These are phyloP conservation scores for Lecanosticta acicola DNA, from an alignment of 2,329 filamentous ascomycete species.

Conservation along the genomic window DNA sequence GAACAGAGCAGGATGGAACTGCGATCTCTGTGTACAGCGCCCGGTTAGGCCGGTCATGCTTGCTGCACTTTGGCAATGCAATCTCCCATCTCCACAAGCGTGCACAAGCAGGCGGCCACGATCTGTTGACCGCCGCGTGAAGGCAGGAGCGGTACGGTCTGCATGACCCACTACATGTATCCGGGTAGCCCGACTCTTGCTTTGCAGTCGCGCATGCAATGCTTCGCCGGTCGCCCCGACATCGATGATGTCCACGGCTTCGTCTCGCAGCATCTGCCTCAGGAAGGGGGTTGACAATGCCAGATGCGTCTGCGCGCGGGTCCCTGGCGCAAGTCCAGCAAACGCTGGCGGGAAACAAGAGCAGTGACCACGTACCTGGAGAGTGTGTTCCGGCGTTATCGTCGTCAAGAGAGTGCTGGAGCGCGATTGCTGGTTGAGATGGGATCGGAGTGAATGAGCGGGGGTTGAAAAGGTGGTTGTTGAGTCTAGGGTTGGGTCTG, in stretches of 20 bases:
- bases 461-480: not conserved
- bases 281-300: not conserved
- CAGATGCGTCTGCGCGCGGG: not conserved
- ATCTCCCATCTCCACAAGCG: not conserved
- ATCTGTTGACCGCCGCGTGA: not conserved
- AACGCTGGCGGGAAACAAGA: not conserved
- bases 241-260: not conserved
- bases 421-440: not conserved
- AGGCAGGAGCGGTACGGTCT: not conserved
- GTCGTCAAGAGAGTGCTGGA: not conserved
- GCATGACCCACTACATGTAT: not conserved
- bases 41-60: not conserved
- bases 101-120: not conserved
- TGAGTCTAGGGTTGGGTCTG: too few relatives aligned
- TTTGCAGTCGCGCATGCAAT: not conserved
- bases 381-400: too few relatives aligned
- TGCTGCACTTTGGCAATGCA: not conserved
- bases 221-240: not conserved
- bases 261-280: not conserved
- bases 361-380: not conserved
- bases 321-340: not conserved
- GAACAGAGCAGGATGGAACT: not conserved
- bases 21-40: not conserved
- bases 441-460: not conserved
- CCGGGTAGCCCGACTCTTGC: not conserved